A percentile compares a stretch with the other conserved stretches of the same genome.
Evolutionary conservation across 768 basidiomycete species (phyloP).

Genomic region (Exidia glandulosa): DNA sequence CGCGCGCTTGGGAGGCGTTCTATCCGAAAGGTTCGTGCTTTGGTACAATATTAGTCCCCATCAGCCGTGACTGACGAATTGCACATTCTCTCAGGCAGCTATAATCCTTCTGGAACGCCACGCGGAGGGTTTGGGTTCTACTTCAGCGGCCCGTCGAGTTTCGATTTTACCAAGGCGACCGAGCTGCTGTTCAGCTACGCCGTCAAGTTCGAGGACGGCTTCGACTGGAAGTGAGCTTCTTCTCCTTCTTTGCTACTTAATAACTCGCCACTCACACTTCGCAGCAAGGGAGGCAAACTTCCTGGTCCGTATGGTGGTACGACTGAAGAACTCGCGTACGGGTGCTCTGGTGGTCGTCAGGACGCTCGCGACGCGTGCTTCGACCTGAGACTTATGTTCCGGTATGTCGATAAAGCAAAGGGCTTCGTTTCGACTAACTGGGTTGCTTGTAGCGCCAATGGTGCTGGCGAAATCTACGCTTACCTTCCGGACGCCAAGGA

Average conservation of each 20-base stretch:
- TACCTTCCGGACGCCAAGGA: constrained; percentile 41
- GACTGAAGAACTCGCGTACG: constrained; percentile 31
- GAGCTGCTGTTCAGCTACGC: constrained; percentile 55
- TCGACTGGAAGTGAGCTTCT: constrained; percentile 31
- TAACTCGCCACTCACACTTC: neutral
- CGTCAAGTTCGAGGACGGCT: constrained; percentile 52
- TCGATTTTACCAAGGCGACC: constrained; percentile 48
- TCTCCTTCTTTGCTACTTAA: neutral
- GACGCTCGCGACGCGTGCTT: constrained; percentile 46
- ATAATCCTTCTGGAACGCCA: constrained; percentile 34
- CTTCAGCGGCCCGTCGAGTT: constrained; percentile 40
- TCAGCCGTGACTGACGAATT: neutral
- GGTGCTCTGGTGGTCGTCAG: constrained; percentile 58
- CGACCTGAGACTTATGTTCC: constrained; percentile 64
- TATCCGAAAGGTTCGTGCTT: constrained; percentile 34
- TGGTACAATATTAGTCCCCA: neutral
- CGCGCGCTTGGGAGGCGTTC: constrained; percentile 34
- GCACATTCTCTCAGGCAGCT: constrained; percentile 30
- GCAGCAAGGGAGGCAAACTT: constrained; percentile 53
- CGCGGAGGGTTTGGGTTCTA: constrained; percentile 64
- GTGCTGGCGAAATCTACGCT: constrained; percentile 57
- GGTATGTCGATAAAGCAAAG: constrained; percentile 32
- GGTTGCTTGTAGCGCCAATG: constrained; percentile 28
- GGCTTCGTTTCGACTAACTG: neutral
- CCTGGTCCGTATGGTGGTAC: constrained; percentile 49